Evolutionary conservation across 225 moss, liverwort and hornwort genomes (phyloP).

Genomic region (Physcomitrellopsis africana): DNA sequence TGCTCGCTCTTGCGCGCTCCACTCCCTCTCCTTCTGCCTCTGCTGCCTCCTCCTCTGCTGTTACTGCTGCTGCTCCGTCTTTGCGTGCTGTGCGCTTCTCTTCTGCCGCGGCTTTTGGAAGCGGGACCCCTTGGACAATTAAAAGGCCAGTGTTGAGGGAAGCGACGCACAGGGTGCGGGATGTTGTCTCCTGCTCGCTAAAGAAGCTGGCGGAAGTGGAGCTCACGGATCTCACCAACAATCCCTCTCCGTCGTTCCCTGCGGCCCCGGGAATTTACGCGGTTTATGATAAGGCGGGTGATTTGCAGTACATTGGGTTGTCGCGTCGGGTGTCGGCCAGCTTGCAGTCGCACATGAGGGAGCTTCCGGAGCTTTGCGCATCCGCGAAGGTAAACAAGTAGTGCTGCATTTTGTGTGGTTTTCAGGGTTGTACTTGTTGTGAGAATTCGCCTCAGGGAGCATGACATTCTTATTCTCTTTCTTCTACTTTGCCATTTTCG

Average conservation of each 20-base stretch:
- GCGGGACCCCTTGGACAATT: constrained; percentile 12
- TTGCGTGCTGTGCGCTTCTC: constrained; percentile 9
- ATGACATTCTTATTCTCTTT: not conserved
- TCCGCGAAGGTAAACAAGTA: constrained; percentile 65
- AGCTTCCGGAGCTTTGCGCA: constrained; percentile 83
- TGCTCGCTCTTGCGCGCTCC: too few species aligned
- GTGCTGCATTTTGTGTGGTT: not conserved
- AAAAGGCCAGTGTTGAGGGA: not conserved
- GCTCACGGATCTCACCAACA: constrained; percentile 52
- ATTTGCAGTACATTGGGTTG: constrained; percentile 86
- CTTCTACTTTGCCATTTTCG: not conserved
- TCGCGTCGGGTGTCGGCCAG: constrained; percentile 76
- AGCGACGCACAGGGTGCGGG: not conserved
- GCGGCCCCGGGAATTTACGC: constrained; percentile 88
- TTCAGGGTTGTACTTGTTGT: not conserved
- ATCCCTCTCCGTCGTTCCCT: constrained; percentile 40
- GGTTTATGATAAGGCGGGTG: constrained; percentile 77
- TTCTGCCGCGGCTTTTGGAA: constrained; percentile 8
- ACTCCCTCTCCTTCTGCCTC: too few species aligned
- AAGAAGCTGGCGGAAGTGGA: constrained; percentile 77
- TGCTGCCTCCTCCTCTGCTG: too few species aligned
- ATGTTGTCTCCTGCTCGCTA: constrained; percentile 45
- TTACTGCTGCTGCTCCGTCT: not conserved
- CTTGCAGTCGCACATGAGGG: constrained; percentile 75
- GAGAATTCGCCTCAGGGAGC: not conserved